Percentiles rank a stretch among this genome's conserved stretches.
phyloP scores from a whole-genome alignment of 2,329 filamentous ascomycete genomes.

The Sclerotinia nivalis region DNA sequence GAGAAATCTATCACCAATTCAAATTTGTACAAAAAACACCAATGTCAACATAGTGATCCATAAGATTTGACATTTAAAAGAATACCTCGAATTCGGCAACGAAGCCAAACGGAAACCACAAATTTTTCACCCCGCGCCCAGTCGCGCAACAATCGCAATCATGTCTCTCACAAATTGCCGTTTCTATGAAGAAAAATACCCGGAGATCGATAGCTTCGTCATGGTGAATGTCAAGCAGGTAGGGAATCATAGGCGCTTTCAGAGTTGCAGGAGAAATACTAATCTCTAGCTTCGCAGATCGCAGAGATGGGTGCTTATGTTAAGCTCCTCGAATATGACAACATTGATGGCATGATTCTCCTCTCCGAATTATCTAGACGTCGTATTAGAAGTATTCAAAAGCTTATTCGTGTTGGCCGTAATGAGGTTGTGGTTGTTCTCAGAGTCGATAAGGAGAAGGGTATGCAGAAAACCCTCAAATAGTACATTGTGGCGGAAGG shows the following conservation, averaged over 20 bases:
- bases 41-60: background rate
- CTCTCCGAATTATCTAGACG: conserved; percentile 95
- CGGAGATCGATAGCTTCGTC: conserved; percentile 98
- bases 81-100: background rate
- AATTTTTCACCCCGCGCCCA: conserved; percentile 27
- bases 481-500: background rate
- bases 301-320: conserved; percentile 99
- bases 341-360: conserved; percentile 99
- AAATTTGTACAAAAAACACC: conserved; percentile 17
- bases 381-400: conserved; percentile 98
- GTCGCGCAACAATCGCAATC: conserved; percentile 51
- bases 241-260: conserved; percentile 38
- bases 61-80: background rate
- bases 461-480: conserved; percentile 46
- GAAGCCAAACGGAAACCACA: conserved; percentile 18
- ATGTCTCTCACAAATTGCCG: conserved; percentile 97
- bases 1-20: conserved; percentile 21
- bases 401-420: conserved; percentile 94
- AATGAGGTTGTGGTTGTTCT: conserved; percentile 99
- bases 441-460: conserved; percentile 99
- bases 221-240: conserved; percentile 99
- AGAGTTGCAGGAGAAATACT: conserved; percentile 16
- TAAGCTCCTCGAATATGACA: conserved; percentile 98
- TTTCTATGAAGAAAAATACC: conserved; percentile 97
- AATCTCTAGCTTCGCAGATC: conserved; percentile 58